A percentile compares a stretch with the other conserved stretches of the same genome.
phyloP scores from a whole-genome alignment of 1,139 yeast genomes.

The Arxiozyma telluris region DNA sequence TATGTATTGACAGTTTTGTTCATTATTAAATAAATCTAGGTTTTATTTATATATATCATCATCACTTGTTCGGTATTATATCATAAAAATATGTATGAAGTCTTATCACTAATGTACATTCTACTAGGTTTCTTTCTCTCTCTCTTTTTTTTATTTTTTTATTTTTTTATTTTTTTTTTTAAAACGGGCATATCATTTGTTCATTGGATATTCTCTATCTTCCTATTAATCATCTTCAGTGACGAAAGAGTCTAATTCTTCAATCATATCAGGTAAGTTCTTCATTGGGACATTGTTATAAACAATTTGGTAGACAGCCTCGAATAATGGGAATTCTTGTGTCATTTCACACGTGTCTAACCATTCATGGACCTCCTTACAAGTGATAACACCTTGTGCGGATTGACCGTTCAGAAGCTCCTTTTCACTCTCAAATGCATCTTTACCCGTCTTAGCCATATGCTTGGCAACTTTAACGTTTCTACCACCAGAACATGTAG shows the following conservation, averaged over 20 bases:
- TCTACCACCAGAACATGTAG: conserved; percentile 95
- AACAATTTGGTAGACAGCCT: conserved; percentile 73
- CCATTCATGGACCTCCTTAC: conserved; percentile 83
- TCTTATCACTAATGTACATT: no score
- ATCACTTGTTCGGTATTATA: neutral
- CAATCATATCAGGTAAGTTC: conserved; percentile 54
- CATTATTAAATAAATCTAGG: no score
- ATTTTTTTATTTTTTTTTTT: no score
- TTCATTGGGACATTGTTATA: conserved; percentile 62
- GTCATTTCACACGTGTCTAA: conserved; percentile 50
- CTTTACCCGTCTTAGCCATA: conserved; percentile 62
- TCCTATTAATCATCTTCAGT: conserved; percentile 7
- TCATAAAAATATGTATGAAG: neutral
- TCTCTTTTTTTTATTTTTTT: no score
- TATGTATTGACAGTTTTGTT: no score
- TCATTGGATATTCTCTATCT: neutral
- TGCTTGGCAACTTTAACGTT: conserved; percentile 80
- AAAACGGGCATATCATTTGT: neutral
- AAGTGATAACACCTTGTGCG: conserved; percentile 87
- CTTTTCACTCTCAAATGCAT: conserved; percentile 73
- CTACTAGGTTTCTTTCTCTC: no score
- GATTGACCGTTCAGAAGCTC: conserved; percentile 83
- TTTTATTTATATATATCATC: no score
- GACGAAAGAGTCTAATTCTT: conserved; percentile 28
- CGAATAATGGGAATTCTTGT: conserved; percentile 78